Conservation (phyloP, 2,329 filamentous ascomycete species). For the Penicillium corylophilum region DNA sequence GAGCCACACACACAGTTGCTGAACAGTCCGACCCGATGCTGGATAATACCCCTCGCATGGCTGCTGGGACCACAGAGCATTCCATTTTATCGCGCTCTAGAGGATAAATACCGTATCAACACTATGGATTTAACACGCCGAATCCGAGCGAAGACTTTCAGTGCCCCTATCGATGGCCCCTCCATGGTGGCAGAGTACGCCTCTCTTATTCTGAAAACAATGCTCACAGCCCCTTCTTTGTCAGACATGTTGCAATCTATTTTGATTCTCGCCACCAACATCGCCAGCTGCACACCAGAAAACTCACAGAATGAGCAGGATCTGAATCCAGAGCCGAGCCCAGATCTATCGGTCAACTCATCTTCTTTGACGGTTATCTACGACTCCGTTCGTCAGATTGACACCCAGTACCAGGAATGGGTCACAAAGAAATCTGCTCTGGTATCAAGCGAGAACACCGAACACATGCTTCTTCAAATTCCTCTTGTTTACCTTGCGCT, state of each 20-base stretch:
- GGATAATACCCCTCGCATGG: slow-evolving; percentile 37
- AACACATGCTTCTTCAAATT: slow-evolving; percentile 36
- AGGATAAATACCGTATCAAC: slow-evolving; percentile 30
- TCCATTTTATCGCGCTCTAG: slow-evolving; percentile 39
- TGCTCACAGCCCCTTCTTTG: slow-evolving; percentile 31
- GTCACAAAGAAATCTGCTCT: slow-evolving; percentile 45
- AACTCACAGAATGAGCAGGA: slow-evolving; percentile 19
- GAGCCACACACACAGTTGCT: slow-evolving; percentile 28
- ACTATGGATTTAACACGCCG: slow-evolving; percentile 4
- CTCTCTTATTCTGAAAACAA: slow-evolving; percentile 26
- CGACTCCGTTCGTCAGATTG: slow-evolving; percentile 31
- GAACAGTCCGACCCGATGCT: slow-evolving; percentile 35
- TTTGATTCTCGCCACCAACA: slow-evolving; percentile 25
- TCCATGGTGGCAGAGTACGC: slow-evolving; percentile 31
- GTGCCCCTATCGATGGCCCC: slow-evolving; percentile 27
- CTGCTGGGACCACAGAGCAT: slow-evolving; percentile 33
- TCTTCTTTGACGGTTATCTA: slow-evolving; percentile 27
- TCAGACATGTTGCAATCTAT: slow-evolving; percentile 21
- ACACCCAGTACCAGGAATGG: slow-evolving; percentile 38
- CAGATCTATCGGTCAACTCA: slow-evolving; percentile 18
- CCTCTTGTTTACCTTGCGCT: slow-evolving; percentile 32
- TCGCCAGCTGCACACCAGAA: slow-evolving; percentile 34
- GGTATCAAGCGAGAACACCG: slow-evolving; percentile 44
- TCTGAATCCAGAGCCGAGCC: slow-evolving; percentile 16
- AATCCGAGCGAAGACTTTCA: slow-evolving; percentile 30